Evolutionary conservation across 805 yeast genomes (phyloP).

Genomic region (Candida easanensis): DNA sequence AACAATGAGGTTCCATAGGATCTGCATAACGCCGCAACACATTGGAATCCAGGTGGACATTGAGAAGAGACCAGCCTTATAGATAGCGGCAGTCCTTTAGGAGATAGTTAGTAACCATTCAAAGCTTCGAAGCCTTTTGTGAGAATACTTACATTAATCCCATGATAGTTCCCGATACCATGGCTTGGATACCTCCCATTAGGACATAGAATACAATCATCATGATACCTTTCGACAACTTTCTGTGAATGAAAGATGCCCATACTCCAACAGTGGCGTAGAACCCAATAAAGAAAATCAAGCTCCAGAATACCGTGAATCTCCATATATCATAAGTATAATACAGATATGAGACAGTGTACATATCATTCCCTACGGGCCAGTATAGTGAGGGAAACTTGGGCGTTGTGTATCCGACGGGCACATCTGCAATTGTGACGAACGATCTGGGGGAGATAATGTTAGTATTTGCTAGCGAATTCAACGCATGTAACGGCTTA

Average conservation of each 20-base stretch:
- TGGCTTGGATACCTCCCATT: conserved; percentile 61
- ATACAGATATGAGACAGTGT: conserved; percentile 56
- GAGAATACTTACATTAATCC: conserved; percentile 52
- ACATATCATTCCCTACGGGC: conserved; percentile 49
- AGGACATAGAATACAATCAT: conserved; percentile 46
- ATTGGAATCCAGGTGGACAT: conserved; percentile 97
- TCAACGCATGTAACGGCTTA: too few relatives aligned
- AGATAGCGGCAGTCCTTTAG: conserved; percentile 49
- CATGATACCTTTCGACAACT: conserved; percentile 36
- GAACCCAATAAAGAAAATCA: conserved; percentile 62
- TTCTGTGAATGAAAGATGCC: conserved; percentile 52
- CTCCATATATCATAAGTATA: conserved; percentile 72
- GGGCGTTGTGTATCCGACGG: conserved; percentile 82
- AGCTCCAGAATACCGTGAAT: conserved; percentile 79
- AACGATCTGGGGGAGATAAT: conserved; percentile 27
- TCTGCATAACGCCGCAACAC: conserved; percentile 68
- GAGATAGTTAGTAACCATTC: conserved; percentile 4
- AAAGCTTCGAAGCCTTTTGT: not conserved
- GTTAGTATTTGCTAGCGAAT: too few relatives aligned
- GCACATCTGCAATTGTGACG: conserved; percentile 51
- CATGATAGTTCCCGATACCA: conserved; percentile 69
- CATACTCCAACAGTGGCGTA: conserved; percentile 63
- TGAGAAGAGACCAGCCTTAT: conserved; percentile 73
- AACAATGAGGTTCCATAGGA: conserved; percentile 63
- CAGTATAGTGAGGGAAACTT: conserved; percentile 76